Percentiles rank a stretch among this genome's conserved stretches.
phyloP scores from a whole-genome alignment of 2,329 filamentous ascomycete species.

The Mariannaea elegans region DNA sequence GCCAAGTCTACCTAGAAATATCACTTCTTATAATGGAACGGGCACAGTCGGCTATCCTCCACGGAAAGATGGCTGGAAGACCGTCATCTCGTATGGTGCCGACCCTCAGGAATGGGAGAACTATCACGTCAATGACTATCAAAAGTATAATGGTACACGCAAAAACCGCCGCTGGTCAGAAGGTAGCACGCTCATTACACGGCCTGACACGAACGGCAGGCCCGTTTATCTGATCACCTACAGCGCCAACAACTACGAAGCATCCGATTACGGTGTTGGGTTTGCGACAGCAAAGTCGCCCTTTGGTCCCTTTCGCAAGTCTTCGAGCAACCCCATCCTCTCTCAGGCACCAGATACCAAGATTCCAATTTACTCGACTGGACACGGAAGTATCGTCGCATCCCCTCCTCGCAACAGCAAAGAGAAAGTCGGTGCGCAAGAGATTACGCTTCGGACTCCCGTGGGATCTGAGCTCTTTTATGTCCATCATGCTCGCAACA shows the following conservation, averaged over 20 bases:
- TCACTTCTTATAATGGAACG: constrained; percentile 47
- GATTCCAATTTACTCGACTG: constrained; percentile 45
- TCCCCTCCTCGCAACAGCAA: constrained; percentile 37
- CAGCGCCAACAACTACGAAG: constrained; percentile 47
- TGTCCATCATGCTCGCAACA: constrained; percentile 46
- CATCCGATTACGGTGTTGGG: constrained; percentile 49
- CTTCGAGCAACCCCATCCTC: constrained; percentile 43
- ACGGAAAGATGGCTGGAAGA: constrained; percentile 49
- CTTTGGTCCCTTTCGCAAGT: constrained; percentile 45
- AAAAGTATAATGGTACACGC: constrained; percentile 44
- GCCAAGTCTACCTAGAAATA: constrained; percentile 39
- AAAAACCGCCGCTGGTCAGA: constrained; percentile 50
- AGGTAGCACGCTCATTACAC: constrained; percentile 44
- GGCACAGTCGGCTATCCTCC: constrained; percentile 45
- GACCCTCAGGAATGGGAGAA: constrained; percentile 49
- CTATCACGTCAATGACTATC: constrained; percentile 47
- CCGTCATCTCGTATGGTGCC: constrained; percentile 47
- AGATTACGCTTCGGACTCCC: constrained; percentile 43
- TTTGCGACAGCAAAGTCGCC: constrained; percentile 46
- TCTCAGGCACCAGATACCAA: constrained; percentile 40
- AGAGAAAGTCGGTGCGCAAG: constrained; percentile 40
- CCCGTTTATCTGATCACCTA: constrained; percentile 41
- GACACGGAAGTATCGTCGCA: constrained; percentile 47
- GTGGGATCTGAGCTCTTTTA: constrained; percentile 46
- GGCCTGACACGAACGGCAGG: constrained; percentile 32